Evolutionary conservation across 176 grass and related monocot genomes (phyloP).

Genomic region (Hyparrhenia diplandra): DNA sequence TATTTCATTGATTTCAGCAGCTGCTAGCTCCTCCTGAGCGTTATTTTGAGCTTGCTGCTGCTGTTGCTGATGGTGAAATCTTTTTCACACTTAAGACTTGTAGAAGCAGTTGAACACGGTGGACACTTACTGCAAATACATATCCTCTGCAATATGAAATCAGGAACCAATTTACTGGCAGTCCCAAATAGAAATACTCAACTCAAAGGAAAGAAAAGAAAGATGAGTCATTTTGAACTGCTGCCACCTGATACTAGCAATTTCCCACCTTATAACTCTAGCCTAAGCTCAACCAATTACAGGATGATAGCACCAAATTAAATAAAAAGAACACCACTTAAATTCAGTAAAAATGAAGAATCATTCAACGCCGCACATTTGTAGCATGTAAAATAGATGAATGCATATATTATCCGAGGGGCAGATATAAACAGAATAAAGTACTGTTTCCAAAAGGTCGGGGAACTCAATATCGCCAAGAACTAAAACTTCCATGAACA

Average conservation of each 20-base stretch:
- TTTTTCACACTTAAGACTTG: constrained; percentile 96
- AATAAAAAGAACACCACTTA: not conserved
- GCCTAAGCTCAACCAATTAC: not conserved
- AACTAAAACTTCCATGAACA: constrained; percentile 1
- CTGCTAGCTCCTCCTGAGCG: constrained; percentile 83
- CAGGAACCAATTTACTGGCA: constrained; percentile 7
- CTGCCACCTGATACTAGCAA: not conserved
- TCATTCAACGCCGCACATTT: too few species aligned
- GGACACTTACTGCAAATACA: constrained; percentile 98
- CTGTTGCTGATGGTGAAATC: constrained; percentile 95
- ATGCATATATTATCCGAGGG: not conserved
- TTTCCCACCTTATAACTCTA: not conserved
- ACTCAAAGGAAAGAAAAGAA: not conserved
- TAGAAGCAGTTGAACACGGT: constrained; percentile 88
- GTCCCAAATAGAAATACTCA: not conserved
- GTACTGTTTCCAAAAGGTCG: constrained; percentile 11
- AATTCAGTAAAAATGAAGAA: not conserved
- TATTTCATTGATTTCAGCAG: constrained; percentile 86
- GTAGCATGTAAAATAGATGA: not conserved
- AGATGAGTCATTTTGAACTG: constrained; percentile 5
- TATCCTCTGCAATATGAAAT: constrained; percentile 69
- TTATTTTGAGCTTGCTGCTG: constrained; percentile 76
- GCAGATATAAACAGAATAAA: not conserved
- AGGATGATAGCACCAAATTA: not conserved
- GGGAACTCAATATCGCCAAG: not conserved